phyloP scores from a whole-genome alignment of 2,329 filamentous ascomycete genomes.

The Colletotrichum euphorbiae region DNA sequence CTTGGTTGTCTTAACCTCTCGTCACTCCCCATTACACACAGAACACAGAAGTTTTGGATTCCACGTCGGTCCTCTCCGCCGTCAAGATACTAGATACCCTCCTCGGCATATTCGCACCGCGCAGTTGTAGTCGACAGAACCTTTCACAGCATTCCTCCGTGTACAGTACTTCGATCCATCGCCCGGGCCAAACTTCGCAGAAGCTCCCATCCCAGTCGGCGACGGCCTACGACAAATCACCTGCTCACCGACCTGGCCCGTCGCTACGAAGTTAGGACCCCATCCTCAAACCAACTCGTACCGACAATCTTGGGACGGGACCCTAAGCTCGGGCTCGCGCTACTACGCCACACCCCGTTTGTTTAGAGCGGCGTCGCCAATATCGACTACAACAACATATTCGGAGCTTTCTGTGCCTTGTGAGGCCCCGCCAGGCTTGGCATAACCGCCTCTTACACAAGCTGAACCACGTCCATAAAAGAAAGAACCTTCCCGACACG shows the following conservation, averaged over 20 bases:
- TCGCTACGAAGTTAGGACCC: slow-evolving; percentile 7
- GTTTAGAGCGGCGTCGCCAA: not conserved
- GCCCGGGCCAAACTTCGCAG: not conserved
- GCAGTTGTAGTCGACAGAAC: not conserved
- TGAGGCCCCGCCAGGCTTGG: slow-evolving; percentile 35
- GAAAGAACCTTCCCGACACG: slow-evolving; percentile 18
- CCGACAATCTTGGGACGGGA: not conserved
- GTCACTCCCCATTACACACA: not conserved
- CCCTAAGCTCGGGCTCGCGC: slow-evolving; percentile 13
- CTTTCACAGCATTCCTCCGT: slow-evolving; percentile 5
- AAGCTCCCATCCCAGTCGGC: slow-evolving; percentile 24
- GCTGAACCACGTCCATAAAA: slow-evolving; percentile 21
- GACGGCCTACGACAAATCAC: slow-evolving; percentile 21
- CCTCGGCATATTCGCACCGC: not conserved
- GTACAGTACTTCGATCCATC: not conserved
- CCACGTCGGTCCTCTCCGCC: slow-evolving; percentile 12
- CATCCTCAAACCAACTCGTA: not conserved
- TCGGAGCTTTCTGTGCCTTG: slow-evolving; percentile 29
- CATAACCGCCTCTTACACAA: slow-evolving; percentile 32
- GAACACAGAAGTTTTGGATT: not conserved
- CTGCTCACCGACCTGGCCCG: slow-evolving; percentile 29
- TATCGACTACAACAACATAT: slow-evolving; percentile 30
- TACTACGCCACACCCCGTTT: slow-evolving; percentile 28
- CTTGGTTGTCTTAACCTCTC: slow-evolving; percentile 25
- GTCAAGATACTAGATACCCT: slow-evolving; percentile 16